Percentiles rank a stretch among this genome's conserved stretches.
phyloP scores from a whole-genome alignment of 208 protist genomes.

The Polymyxa betae region DNA sequence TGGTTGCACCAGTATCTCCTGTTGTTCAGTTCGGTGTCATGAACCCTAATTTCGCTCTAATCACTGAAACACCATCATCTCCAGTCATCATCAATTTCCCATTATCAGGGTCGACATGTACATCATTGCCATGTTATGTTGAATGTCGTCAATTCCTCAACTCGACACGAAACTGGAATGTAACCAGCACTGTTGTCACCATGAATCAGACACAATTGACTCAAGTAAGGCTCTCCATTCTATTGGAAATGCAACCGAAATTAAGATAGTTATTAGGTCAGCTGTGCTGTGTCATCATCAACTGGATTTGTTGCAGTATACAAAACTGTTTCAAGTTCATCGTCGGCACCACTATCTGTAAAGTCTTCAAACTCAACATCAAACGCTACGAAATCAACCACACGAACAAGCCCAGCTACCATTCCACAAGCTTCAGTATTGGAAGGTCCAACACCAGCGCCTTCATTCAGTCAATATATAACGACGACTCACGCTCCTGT shows the following conservation, averaged over 20 bases:
- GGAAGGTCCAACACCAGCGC: too few relatives aligned
- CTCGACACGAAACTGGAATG: neutral
- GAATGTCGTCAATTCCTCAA: neutral
- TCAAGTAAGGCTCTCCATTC: neutral
- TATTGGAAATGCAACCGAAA: neutral
- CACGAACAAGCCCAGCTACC: too few relatives aligned
- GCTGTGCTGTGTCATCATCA: neutral
- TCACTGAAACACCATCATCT: neutral
- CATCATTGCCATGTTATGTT: neutral
- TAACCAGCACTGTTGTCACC: neutral
- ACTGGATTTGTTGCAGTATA: neutral
- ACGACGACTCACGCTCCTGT: neutral
- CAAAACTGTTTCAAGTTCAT: neutral
- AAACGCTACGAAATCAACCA: too few relatives aligned
- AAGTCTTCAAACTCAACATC: too few relatives aligned
- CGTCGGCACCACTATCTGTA: too few relatives aligned
- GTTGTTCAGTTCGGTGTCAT: slow-evolving; percentile 47
- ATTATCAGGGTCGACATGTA: neutral
- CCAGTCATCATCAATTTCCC: neutral
- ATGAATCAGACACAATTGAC: neutral
- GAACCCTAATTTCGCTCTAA: neutral
- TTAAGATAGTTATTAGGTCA: neutral
- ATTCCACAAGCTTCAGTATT: too few relatives aligned
- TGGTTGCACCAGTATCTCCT: neutral
- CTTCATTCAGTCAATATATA: too few relatives aligned